phyloP scores from a whole-genome alignment of 1,139 yeast genomes.

The Scheffersomyces stambukii region DNA sequence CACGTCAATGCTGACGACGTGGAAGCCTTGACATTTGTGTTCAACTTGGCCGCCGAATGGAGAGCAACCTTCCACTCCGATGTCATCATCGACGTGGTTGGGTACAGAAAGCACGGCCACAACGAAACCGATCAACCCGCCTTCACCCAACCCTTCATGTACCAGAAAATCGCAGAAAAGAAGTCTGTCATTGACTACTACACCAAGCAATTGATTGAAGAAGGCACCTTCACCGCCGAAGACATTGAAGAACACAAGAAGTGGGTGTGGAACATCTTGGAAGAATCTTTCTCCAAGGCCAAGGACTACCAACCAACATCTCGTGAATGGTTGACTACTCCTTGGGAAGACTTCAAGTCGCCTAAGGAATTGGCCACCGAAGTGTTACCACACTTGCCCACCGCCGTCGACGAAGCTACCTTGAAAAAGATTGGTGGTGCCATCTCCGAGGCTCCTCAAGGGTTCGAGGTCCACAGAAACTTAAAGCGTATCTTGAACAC shows the following conservation, averaged over 20 bases:
- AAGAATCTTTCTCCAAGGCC: constrained; percentile 81
- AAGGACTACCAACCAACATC: constrained; percentile 90
- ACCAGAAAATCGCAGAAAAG: constrained; percentile 84
- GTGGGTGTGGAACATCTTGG: constrained; percentile 96
- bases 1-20: constrained; percentile 98
- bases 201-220: constrained; percentile 71
- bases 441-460: constrained; percentile 82
- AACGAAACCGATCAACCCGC: constrained; percentile 99
- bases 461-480: constrained; percentile 90
- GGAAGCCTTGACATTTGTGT: constrained; percentile 87
- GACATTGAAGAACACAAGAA: constrained; percentile 95
- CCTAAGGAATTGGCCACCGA: constrained; percentile 97
- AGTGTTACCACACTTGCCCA: constrained; percentile 92
- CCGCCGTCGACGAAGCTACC: constrained; percentile 72
- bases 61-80: constrained; percentile 95
- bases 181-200: constrained; percentile 84
- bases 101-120: constrained; percentile 98
- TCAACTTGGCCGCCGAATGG: constrained; percentile 98
- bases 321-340: constrained; percentile 97
- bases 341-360: constrained; percentile 99
- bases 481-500: constrained; percentile 88
- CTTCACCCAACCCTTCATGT: constrained; percentile 98
- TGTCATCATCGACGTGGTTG: constrained; percentile 93
- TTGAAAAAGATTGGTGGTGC: constrained; percentile 76
- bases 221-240: constrained; percentile 83